Evolutionary conservation across 2,329 filamentous ascomycete species (phyloP).

Genomic region (Chrysoporthe austroafricana): DNA sequence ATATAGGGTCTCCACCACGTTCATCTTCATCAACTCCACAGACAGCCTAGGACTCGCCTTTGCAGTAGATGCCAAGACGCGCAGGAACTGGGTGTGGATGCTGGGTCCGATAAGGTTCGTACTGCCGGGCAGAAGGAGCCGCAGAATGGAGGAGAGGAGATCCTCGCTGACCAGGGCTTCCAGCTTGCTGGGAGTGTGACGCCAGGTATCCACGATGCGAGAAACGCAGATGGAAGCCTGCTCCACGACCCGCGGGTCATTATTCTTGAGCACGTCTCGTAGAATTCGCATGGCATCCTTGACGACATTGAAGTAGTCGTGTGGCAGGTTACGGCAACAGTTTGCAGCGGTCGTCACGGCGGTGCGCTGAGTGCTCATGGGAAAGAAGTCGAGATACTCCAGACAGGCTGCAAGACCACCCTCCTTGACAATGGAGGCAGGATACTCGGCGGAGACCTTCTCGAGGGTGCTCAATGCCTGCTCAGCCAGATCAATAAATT

Average conservation of each 20-base stretch:
- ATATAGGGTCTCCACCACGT: constrained; percentile 95
- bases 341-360: constrained; percentile 97
- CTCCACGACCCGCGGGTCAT: constrained; percentile 94
- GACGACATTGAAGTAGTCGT: constrained; percentile 90
- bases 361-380: constrained; percentile 93
- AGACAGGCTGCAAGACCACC: constrained; percentile 94
- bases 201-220: constrained; percentile 96
- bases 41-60: constrained; percentile 86
- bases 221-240: constrained; percentile 95
- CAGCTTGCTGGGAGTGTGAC: constrained; percentile 81
- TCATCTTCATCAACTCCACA: constrained; percentile 90
- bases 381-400: constrained; percentile 95
- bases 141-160: constrained; percentile 80
- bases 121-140: constrained; percentile 87
- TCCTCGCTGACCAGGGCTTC: constrained; percentile 92
- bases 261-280: constrained; percentile 86
- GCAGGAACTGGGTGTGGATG: constrained; percentile 95
- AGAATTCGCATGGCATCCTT: constrained; percentile 96
- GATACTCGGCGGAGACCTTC: constrained; percentile 97
- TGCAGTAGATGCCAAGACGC: constrained; percentile 87
- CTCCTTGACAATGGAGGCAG: constrained; percentile 91
- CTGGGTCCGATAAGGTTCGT: constrained; percentile 93
- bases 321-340: constrained; percentile 94
- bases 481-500: constrained; percentile 96
- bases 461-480: constrained; percentile 95